phyloP scores from a whole-genome alignment of 495 filamentous ascomycete species.

The Neurospora sp. region DNA sequence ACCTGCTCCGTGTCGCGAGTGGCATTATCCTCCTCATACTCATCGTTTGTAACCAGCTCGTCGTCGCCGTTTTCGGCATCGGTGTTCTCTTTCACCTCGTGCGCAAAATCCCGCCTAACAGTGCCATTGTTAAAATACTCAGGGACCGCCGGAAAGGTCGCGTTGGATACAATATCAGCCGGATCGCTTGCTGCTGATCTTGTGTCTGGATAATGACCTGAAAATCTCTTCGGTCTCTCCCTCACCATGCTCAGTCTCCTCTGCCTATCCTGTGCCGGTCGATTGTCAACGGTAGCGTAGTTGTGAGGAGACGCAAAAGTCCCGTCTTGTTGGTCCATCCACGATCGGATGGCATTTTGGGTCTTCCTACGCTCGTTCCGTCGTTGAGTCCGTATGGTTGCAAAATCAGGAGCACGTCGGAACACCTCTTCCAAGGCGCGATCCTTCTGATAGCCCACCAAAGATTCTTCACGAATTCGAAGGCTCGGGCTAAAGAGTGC shows the following conservation, averaged over 20 bases:
- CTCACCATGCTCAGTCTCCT: conserved; percentile 32
- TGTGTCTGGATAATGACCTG: conserved; percentile 33
- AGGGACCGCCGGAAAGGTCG: conserved; percentile 22
- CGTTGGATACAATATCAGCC: conserved; percentile 39
- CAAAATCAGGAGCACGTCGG: conserved; percentile 39
- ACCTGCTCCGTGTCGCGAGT: conserved; percentile 16
- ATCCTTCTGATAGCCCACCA: conserved; percentile 79
- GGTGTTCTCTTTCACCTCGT: conserved; percentile 40
- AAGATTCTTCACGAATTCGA: conserved; percentile 67
- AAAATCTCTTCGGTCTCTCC: conserved; percentile 28
- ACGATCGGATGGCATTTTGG: conserved; percentile 65
- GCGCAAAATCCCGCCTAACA: conserved; percentile 18
- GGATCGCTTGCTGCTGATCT: conserved; percentile 46
- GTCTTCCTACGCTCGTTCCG: conserved; percentile 52
- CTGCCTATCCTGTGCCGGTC: conserved; percentile 26
- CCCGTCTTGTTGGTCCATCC: conserved; percentile 71
- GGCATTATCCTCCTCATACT: conserved; percentile 39
- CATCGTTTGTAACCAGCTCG: conserved; percentile 72
- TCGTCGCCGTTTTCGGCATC: conserved; percentile 84
- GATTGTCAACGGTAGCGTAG: conserved; percentile 37
- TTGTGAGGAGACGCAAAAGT: conserved; percentile 48
- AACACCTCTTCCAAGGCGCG: conserved; percentile 90
- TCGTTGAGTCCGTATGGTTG: conserved; percentile 36
- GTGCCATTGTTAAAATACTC: conserved; percentile 13
- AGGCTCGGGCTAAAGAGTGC: conserved; percentile 59